Evolutionary conservation across 140 eudicot genomes (phyloP).

Genomic region (Flaveria floridana): DNA sequence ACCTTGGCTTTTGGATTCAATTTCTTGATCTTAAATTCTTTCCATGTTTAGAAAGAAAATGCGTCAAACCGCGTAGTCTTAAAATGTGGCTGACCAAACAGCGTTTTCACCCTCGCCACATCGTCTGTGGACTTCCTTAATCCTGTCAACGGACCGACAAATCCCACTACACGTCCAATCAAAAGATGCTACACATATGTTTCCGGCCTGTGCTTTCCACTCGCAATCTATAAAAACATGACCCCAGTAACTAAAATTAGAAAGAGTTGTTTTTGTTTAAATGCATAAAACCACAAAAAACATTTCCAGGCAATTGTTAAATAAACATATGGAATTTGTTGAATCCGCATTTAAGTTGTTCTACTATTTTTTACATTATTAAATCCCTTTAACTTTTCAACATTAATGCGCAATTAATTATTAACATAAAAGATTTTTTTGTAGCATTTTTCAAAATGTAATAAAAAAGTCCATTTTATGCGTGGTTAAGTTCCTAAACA

Average conservation of each 20-base stretch:
- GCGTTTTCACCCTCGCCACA: constrained; percentile 75
- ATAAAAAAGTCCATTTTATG: no score
- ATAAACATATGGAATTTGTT: no score
- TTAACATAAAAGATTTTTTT: no score
- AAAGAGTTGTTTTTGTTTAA: neutral
- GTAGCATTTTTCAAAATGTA: no score
- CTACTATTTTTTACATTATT: no score
- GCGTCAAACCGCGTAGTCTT: constrained; percentile 5
- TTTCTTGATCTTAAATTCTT: constrained; percentile 24
- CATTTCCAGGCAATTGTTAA: neutral
- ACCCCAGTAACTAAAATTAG: neutral
- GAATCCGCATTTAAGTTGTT: no score
- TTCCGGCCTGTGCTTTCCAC: constrained; percentile 85
- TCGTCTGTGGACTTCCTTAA: constrained; percentile 64
- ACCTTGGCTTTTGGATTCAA: constrained; percentile 13
- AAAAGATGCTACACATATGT: constrained; percentile 68
- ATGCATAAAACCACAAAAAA: no score
- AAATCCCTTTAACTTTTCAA: no score
- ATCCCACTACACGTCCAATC: constrained; percentile 80
- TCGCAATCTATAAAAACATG: constrained; percentile 54
- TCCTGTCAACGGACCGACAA: constrained; percentile 66
- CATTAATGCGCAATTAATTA: no score
- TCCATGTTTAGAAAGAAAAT: constrained; percentile 43
- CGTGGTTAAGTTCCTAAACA: no score
- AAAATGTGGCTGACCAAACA: constrained; percentile 62